Evolutionary conservation across 306 rosid species (phyloP).

Genomic region (Astragalus glycyphyllos): DNA sequence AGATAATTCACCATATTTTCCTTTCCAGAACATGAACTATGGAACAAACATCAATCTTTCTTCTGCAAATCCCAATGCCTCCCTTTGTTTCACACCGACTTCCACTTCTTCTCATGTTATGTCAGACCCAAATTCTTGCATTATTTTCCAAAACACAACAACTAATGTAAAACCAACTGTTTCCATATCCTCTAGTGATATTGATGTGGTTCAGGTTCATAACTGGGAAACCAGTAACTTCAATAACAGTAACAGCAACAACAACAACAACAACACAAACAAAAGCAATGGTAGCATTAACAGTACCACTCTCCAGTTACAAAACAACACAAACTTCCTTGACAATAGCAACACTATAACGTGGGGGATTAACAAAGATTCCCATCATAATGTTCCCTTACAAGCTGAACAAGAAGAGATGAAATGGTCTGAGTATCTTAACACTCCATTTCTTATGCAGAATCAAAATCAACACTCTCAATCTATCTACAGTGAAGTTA

Average conservation of each 20-base stretch:
- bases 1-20: constrained; percentile 60
- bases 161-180: constrained; percentile 63
- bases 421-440: constrained; percentile 85
- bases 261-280: constrained; percentile 35
- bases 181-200: constrained; percentile 51
- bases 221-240: constrained; percentile 61
- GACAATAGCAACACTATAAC: constrained; percentile 43
- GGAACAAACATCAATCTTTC: constrained; percentile 52
- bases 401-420: constrained; percentile 64
- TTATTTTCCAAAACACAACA: constrained; percentile 43
- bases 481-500: constrained; percentile 59
- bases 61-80: constrained; percentile 50
- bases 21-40: constrained; percentile 62
- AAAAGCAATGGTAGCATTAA: constrained; percentile 40
- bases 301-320: constrained; percentile 45
- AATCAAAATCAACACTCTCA: constrained; percentile 58
- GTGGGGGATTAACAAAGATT: constrained; percentile 60
- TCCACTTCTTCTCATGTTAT: constrained; percentile 56
- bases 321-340: constrained; percentile 46
- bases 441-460: constrained; percentile 59
- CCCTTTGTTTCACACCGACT: constrained; percentile 55
- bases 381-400: constrained; percentile 15
- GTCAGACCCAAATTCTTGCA: constrained; percentile 54
- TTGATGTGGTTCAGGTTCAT: constrained; percentile 46
- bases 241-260: constrained; percentile 9